These are phyloP conservation scores for Volvariella surrecta DNA, from an alignment of 1,284 basidiomycete species.

Conservation along the genomic window DNA sequence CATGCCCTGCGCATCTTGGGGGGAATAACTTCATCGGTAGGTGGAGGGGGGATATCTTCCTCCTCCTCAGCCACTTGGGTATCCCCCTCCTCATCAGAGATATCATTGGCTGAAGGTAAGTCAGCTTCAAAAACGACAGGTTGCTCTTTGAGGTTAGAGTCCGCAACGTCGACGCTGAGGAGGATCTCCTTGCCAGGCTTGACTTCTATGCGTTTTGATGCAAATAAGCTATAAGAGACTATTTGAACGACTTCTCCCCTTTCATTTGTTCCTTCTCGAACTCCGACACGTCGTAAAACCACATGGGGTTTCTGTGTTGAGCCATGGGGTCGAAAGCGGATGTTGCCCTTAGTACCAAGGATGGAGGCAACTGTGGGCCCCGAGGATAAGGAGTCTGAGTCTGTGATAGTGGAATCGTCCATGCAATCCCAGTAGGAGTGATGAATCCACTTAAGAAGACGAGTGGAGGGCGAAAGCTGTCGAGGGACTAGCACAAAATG, in stretches of 20 bases:
- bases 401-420: slow-evolving; percentile 18
- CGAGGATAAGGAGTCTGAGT: slow-evolving; percentile 12
- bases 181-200: slow-evolving; percentile 61
- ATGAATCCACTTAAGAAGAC: slow-evolving; percentile 5
- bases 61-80: slow-evolving; percentile 30
- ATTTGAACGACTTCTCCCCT: slow-evolving; percentile 25
- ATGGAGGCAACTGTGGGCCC: slow-evolving; percentile 31
- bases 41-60: slow-evolving; percentile 14
- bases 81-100: slow-evolving; percentile 28
- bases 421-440: slow-evolving; percentile 14
- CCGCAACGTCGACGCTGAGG: slow-evolving; percentile 41
- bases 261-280: slow-evolving; percentile 33
- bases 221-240: slow-evolving; percentile 52
- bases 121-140: slow-evolving; percentile 49
- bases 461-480: slow-evolving; percentile 8
- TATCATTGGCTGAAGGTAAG: slow-evolving; percentile 23
- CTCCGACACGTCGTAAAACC: slow-evolving; percentile 45
- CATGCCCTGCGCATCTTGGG: slow-evolving; percentile 53
- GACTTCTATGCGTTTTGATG: slow-evolving; percentile 55
- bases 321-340: slow-evolving; percentile 50
- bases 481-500: slow-evolving; percentile 3
- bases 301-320: slow-evolving; percentile 52
- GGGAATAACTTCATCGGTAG: slow-evolving; percentile 30
- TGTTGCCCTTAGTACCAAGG: slow-evolving; percentile 42
- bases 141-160: slow-evolving; percentile 43